Percentiles rank a stretch among this genome's conserved stretches.
Conservation (phyloP, 2,329 filamentous ascomycete genomes). For the Alternaria ethzedia region DNA sequence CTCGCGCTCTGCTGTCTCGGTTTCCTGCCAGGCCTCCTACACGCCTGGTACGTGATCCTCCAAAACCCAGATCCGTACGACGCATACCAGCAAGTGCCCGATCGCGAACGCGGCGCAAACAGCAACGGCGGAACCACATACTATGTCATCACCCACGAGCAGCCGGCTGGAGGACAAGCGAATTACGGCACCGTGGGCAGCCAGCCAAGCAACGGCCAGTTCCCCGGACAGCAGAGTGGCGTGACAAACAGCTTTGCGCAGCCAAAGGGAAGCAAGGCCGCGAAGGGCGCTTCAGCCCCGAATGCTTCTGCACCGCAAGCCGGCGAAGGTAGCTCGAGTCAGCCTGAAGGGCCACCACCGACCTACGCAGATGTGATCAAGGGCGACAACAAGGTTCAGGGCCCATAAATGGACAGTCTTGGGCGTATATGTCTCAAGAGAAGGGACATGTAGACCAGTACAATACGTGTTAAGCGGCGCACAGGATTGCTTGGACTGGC, state of each 20-base stretch:
- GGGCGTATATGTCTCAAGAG: not conserved
- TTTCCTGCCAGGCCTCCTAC: slow-evolving; percentile 81
- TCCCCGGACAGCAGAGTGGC: slow-evolving; percentile 51
- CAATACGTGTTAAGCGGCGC: not conserved
- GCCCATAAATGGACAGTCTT: slow-evolving; percentile 20
- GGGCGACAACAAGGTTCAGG: slow-evolving; percentile 89
- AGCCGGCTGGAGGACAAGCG: slow-evolving; percentile 49
- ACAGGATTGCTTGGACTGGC: not conserved
- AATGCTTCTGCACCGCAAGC: slow-evolving; percentile 20
- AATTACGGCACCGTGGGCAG: slow-evolving; percentile 53
- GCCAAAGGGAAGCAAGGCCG: slow-evolving; percentile 27
- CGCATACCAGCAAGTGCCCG: slow-evolving; percentile 65
- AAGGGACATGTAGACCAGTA: not conserved
- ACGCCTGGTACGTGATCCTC: slow-evolving; percentile 98
- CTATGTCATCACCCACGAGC: slow-evolving; percentile 35
- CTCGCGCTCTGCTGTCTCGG: slow-evolving; percentile 75
- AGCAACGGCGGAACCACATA: slow-evolving; percentile 29
- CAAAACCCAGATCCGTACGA: slow-evolving; percentile 76
- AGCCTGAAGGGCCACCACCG: slow-evolving; percentile 67
- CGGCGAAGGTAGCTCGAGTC: slow-evolving; percentile 36
- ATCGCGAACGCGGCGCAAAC: slow-evolving; percentile 57
- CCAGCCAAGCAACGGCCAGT: slow-evolving; percentile 49
- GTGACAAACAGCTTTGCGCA: slow-evolving; percentile 38
- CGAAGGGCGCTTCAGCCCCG: slow-evolving; percentile 17
- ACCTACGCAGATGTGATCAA: slow-evolving; percentile 89